A percentile compares a stretch with the other conserved stretches of the same genome.
Conservation (phyloP, 2,329 filamentous ascomycete genomes). For the Aureobasidium lini region DNA sequence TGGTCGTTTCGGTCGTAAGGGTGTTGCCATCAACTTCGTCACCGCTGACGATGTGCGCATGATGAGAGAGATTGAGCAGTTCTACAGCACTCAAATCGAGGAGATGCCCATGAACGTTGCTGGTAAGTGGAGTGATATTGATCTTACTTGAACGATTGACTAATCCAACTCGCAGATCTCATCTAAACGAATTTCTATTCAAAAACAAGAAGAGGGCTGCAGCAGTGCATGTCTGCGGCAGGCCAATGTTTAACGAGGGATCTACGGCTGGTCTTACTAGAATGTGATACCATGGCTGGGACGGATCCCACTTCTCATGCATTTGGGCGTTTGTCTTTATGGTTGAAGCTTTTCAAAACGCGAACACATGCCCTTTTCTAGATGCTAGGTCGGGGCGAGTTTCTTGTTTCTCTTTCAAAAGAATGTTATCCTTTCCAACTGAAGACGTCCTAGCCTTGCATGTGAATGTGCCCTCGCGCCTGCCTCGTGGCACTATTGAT, state of each 20-base stretch:
- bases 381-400: constrained; percentile 13
- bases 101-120: constrained; percentile 98
- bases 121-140: constrained; percentile 37
- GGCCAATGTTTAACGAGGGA: constrained; percentile 12
- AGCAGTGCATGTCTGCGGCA: constrained; percentile 10
- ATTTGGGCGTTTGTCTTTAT: constrained; percentile 15
- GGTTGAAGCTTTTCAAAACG: constrained; percentile 14
- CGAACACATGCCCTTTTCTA: constrained; percentile 14
- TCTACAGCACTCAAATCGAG: constrained; percentile 99
- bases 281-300: constrained; percentile 12
- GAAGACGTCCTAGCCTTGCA: not conserved
- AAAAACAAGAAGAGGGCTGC: constrained; percentile 13
- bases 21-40: constrained; percentile 99
- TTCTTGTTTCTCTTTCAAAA: constrained; percentile 11
- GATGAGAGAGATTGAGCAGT: constrained; percentile 99
- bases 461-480: not conserved
- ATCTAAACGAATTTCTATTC: constrained; percentile 27
- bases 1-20: constrained; percentile 99
- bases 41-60: constrained; percentile 98
- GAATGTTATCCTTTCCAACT: constrained; percentile 11
- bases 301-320: constrained; percentile 13
- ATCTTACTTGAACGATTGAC: constrained; percentile 52
- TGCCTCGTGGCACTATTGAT: not conserved
- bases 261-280: constrained; percentile 12
- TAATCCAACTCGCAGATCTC: constrained; percentile 25